Base-by-base conservation (phyloP, 371 early-diverging fungal species). In the Smittium mucronatum region DNA sequence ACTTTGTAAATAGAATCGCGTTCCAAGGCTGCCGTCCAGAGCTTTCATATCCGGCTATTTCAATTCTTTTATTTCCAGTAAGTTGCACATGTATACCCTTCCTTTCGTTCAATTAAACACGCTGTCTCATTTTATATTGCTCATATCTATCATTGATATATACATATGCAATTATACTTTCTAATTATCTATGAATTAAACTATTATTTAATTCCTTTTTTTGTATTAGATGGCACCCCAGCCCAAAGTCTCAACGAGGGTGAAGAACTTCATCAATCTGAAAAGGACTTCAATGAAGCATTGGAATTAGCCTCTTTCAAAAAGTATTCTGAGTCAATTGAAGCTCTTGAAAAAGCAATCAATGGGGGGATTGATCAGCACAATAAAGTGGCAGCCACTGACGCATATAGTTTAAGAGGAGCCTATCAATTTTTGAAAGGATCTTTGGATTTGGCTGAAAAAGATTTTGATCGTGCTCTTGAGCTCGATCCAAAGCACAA, bases 391-490 rank as follows among this genome's bases (percentile, higher is more conserved):
- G 71, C 74, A 47, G 79, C 79, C n/a, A 81, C 85, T 35, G 81
- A 88, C 66, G 92, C 91, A 32, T 82, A 86, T 74, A 94, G 93
- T 76, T 79, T 93, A 78, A 82, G 86, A 67, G 95, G 93, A 68
- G 93, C 95, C 33, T 93, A 93, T 77, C 74, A 80, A 36, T 94
- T 93, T 81, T 83, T 97, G 81, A 86, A 81, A 81, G 95, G 95
- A 67, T 86, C 90, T 71, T 85, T 92, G 58, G 79, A 84, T 65
- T 80, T 76, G 70, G 91, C 97, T 21, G 74, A 90, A 32, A 78
- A 73, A 8, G 88, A 87, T 71, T 84, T 96, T 67, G 84, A 94
- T 75, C 85, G 84, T 79, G 87, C 95, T 1, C 81, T 95, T 59
- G 86, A 88, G 73, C 70, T 87, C 34, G 88, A 94, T 63, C 87